Evolutionary conservation across 2,329 filamentous ascomycete genomes (phyloP), one percentile per base, ranked within the genome.

Genomic region (Colletotrichum agaves): DNA sequence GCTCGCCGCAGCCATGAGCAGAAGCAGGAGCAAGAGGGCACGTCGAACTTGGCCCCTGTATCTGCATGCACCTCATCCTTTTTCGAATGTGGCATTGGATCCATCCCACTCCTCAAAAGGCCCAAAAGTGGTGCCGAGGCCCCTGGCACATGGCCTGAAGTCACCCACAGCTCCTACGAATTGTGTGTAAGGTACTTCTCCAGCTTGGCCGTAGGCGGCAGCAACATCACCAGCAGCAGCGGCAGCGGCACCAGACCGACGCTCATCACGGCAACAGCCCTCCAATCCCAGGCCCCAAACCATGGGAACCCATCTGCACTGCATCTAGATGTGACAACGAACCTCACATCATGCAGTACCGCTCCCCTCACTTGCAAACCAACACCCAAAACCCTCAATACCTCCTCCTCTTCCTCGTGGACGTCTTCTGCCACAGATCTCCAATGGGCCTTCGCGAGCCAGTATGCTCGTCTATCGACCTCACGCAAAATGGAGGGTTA

Each of bases 271-370:
- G 6, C 52, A 39, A 41, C 33, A 41, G n/a, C 33, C 27, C 27
- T 41, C 52, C 19, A 56, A 37, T 56, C 52, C 35, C 31, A 53
- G 17, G 27, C 31, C 31, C 19, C 27, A n/a, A 53, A 35, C n/a
- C 33, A 27, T 50, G 23, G 56, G 58, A 39, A 61, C 44, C 46
- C 61, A 64, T 41, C 31, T 21, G 37, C 58, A 49, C 50, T 67
- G 60, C 50, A 57, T 63, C 59, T 63, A 64, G 64, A 67, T 67
- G 64, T 59, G 61, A 55, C 47, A 64, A 67, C 60, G 53, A 53
- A 64, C 46, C 53, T 59, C 60, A 33, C 50, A 33, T 61, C 47
- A 43, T 61, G 31, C 64, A 53, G 39, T 63, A 61, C 44, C 61
- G 52, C 64, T 58, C 39, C 44, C 50, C 33, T 59, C 44, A 46